Evolutionary conservation across 2,329 filamentous ascomycete species (phyloP).

Genomic region (Eutypella sp.): DNA sequence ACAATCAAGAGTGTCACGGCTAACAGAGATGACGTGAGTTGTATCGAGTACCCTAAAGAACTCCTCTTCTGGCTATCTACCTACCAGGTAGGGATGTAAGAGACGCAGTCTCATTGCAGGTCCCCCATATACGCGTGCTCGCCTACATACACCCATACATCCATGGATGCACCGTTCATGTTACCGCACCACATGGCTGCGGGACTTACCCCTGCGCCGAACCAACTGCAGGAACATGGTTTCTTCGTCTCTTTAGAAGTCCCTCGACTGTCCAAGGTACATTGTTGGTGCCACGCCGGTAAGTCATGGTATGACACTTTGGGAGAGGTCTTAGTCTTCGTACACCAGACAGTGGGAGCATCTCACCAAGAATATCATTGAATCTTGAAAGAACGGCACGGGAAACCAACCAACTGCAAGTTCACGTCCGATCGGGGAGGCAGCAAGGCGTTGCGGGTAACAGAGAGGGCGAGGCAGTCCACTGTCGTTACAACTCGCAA

Average conservation of each 20-base stretch:
- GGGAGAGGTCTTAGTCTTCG: not conserved
- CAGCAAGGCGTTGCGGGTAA: not conserved
- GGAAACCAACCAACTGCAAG: not conserved
- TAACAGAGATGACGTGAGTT: too few species aligned
- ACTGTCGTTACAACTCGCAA: not conserved
- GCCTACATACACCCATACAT: too few species aligned
- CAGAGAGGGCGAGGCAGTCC: not conserved
- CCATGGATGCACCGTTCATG: too few species aligned
- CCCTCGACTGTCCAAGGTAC: not conserved
- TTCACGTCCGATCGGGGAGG: not conserved
- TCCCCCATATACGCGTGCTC: too few species aligned
- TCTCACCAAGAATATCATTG: not conserved
- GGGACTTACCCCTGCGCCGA: too few species aligned
- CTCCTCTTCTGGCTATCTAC: too few species aligned
- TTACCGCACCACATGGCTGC: too few species aligned
- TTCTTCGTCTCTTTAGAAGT: conserved; percentile 1
- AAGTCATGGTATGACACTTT: not conserved
- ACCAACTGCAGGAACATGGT: too few species aligned
- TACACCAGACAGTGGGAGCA: not conserved
- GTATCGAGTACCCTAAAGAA: too few species aligned
- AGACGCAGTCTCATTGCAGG: too few species aligned
- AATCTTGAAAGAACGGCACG: not conserved
- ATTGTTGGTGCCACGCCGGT: not conserved
- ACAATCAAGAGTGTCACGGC: too few species aligned
- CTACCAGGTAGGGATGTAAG: too few species aligned